These are phyloP conservation scores for Acorus calamus DNA, from an alignment of 106 monocot species.

Conservation along the genomic window DNA sequence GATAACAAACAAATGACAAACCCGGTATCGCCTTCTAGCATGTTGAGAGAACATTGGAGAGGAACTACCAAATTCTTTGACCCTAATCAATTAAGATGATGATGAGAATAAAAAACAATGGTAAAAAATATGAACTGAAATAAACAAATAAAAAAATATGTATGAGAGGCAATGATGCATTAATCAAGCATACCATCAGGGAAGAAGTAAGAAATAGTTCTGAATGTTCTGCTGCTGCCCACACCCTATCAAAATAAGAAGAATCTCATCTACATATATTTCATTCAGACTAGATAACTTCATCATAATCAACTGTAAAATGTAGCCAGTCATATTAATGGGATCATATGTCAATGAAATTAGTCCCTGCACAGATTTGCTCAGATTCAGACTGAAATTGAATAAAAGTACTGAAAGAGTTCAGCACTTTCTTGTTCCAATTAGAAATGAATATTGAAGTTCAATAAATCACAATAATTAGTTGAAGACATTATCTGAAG, in stretches of 20 bases:
- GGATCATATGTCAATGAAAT: neutral
- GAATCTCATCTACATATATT: neutral
- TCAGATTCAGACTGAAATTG: no score
- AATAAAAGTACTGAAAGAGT: no score
- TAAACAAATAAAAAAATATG: neutral
- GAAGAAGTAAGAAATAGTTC: constrained; percentile 41
- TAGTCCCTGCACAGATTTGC: no score
- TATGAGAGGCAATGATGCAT: neutral
- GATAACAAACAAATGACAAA: constrained; percentile 22
- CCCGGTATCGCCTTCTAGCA: constrained; percentile 99
- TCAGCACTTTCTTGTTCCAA: no score
- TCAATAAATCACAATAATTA: neutral
- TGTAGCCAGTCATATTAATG: neutral
- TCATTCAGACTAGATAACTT: neutral
- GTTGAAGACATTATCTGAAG: neutral
- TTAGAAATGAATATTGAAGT: neutral
- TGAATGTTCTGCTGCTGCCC: constrained; percentile 24
- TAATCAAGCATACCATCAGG: constrained; percentile 20
- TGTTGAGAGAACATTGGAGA: constrained; percentile 69
- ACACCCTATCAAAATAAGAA: constrained; percentile 17
- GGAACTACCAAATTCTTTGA: constrained; percentile 33
- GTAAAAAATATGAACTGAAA: neutral
- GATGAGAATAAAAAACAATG: constrained; percentile 9
- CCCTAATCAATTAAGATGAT: constrained; percentile 3
- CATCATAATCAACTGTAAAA: neutral